These are phyloP conservation scores for Kernera saxatilis DNA, from an alignment of 345 rosid genomes.

Conservation along the genomic window DNA sequence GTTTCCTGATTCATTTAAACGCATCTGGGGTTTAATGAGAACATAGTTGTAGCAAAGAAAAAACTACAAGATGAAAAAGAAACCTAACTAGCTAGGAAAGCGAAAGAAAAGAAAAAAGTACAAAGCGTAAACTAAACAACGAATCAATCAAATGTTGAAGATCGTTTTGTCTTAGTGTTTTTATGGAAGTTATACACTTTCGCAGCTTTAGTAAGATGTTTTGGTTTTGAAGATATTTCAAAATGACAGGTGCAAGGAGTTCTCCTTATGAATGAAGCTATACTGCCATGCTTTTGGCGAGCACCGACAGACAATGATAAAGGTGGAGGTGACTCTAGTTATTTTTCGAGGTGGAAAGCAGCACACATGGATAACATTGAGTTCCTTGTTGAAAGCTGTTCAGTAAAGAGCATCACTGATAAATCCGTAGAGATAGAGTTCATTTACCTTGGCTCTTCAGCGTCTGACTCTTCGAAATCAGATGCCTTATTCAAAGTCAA, in stretches of 20 bases:
- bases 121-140: neutral
- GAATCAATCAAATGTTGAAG: neutral
- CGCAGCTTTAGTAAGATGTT: neutral
- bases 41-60: neutral
- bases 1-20: neutral
- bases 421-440: constrained; percentile 46
- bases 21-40: neutral
- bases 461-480: constrained; percentile 28
- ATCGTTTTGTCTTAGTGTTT: neutral
- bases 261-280: constrained; percentile 59
- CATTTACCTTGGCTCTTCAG: constrained; percentile 38
- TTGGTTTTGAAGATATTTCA: neutral
- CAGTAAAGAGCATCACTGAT: constrained; percentile 41
- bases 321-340: constrained; percentile 76
- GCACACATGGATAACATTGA: constrained; percentile 47
- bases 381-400: constrained; percentile 59
- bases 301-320: constrained; percentile 96
- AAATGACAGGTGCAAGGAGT: constrained; percentile 65
- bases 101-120: neutral
- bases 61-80: neutral
- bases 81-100: neutral
- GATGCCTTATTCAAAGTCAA: constrained; percentile 49
- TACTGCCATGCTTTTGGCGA: constrained; percentile 92
- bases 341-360: constrained; percentile 80
- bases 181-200: neutral